Evolutionary conservation across 1,139 yeast genomes (phyloP).

Genomic region (Suhomyces bolitotheri): DNA sequence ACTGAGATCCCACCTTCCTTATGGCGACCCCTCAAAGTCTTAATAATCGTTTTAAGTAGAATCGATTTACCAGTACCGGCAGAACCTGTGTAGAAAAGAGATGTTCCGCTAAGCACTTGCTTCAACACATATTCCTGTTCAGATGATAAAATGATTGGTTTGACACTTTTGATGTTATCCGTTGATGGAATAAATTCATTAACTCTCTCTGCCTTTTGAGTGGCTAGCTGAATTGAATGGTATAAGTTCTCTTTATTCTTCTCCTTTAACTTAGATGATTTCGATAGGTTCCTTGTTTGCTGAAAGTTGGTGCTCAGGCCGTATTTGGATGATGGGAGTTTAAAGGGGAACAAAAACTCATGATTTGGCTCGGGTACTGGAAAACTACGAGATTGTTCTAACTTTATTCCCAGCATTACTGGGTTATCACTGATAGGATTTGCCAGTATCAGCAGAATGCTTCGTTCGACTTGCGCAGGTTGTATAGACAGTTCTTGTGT

Average conservation of each 20-base stretch:
- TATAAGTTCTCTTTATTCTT: conserved; percentile 9
- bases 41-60: conserved; percentile 67
- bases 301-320: neutral
- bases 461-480: neutral
- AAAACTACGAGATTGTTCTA: neutral
- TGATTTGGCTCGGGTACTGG: neutral
- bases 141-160: conserved; percentile 38
- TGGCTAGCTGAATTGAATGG: conserved; percentile 25
- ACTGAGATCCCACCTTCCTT: conserved; percentile 64
- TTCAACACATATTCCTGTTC: conserved; percentile 45
- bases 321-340: neutral
- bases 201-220: conserved; percentile 16
- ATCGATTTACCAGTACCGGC: conserved; percentile 97
- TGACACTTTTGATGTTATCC: conserved; percentile 26
- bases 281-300: conserved; percentile 10
- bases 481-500: neutral
- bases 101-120: conserved; percentile 45
- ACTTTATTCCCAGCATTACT: neutral
- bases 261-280: conserved; percentile 10
- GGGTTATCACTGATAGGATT: too few species aligned
- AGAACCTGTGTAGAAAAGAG: conserved; percentile 86
- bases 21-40: conserved; percentile 50
- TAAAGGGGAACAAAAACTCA: too few species aligned
- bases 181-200: conserved; percentile 7
- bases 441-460: too few species aligned